Conservation (phyloP, 2,329 filamentous ascomycete genomes). For the Aspergillus intermedius region DNA sequence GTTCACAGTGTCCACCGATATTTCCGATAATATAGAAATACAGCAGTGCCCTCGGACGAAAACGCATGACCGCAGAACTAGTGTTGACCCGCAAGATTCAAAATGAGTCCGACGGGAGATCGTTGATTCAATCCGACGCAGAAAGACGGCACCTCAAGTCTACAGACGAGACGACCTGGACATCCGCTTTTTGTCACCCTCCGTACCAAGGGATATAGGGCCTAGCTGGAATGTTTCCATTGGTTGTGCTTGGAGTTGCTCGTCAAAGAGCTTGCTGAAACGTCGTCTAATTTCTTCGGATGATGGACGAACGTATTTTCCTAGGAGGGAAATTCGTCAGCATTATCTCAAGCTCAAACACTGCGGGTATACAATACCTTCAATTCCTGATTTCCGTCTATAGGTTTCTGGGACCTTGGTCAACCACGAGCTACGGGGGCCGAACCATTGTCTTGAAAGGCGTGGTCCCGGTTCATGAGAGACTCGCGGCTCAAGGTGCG, state of each 20-base stretch:
- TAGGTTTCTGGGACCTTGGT: slow-evolving; percentile 10
- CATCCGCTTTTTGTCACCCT: neutral
- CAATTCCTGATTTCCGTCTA: slow-evolving; percentile 3
- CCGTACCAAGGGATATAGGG: neutral
- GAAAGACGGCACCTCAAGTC: neutral
- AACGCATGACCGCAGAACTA: neutral
- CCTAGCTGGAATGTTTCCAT: slow-evolving; percentile 19
- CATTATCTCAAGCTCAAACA: neutral
- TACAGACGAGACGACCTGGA: neutral
- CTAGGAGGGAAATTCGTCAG: slow-evolving; percentile 4
- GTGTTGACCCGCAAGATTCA: neutral
- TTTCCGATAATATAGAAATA: neutral
- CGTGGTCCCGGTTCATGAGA: slow-evolving; percentile 2
- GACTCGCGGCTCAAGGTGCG: neutral
- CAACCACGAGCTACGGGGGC: slow-evolving; percentile 15
- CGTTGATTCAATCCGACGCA: neutral
- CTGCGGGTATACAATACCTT: slow-evolving; percentile 8
- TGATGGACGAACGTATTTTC: slow-evolving; percentile 18
- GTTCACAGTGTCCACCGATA: neutral
- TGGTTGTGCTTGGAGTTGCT: slow-evolving; percentile 19
- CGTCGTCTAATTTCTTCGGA: slow-evolving; percentile 28
- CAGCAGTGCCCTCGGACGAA: neutral
- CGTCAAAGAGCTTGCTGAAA: slow-evolving; percentile 28
- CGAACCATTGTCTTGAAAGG: slow-evolving; percentile 9
- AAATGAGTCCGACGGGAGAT: neutral